Base-by-base conservation (phyloP, 2,329 filamentous ascomycete genomes). In the Chrysosporium keratinophilum region DNA sequence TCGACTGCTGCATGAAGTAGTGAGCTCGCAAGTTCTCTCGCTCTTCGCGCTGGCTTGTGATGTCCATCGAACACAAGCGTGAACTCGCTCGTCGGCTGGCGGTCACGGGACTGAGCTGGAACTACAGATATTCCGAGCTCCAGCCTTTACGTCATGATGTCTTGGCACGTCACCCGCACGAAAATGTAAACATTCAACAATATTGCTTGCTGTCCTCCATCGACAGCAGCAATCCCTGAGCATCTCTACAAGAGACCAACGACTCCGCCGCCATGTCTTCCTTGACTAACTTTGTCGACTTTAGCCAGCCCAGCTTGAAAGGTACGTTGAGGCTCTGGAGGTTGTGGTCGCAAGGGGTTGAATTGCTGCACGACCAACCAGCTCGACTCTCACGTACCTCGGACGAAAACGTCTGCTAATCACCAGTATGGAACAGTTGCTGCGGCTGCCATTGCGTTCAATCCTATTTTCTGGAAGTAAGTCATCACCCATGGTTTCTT, bases 401-500 rank as follows among this genome's bases (percentile, higher is more conserved):
- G 14, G 40, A 28, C 40, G 12, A 28, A 28, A 51, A 4, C 17
- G 1, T n/a, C 6, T 46, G 42, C 50, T 52, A 41, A 52, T n/a
- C 5, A 14, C 31, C 20, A 35, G 20, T 40, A 35, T 46, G 28
- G 43, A 57, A 56, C 58, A 95, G 90, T 93, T 62, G 87, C 88
- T 61, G 87, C 84, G 46, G 78, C 77, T 54, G 80, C 87, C 51
- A 95, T 98, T 72, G 79, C 84, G 47, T 97, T 98, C 74, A 98
- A 98, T 72, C 93, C 93, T 19, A 84, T 93, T n/a, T 97, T 96
- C 72, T 98, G 93, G 93, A 98, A 98, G 90, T 95, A 78, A 77
- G 87, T 79, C 51, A 9, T 35, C 57, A 6, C 14, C 3, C 34
- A 7, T 42, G n/a, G 15, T 12, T 23, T 14, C 15, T 15, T n/a